phyloP scores from a whole-genome alignment of 2,329 filamentous ascomycete genomes.

The Pseudogymnoascus sp. region DNA sequence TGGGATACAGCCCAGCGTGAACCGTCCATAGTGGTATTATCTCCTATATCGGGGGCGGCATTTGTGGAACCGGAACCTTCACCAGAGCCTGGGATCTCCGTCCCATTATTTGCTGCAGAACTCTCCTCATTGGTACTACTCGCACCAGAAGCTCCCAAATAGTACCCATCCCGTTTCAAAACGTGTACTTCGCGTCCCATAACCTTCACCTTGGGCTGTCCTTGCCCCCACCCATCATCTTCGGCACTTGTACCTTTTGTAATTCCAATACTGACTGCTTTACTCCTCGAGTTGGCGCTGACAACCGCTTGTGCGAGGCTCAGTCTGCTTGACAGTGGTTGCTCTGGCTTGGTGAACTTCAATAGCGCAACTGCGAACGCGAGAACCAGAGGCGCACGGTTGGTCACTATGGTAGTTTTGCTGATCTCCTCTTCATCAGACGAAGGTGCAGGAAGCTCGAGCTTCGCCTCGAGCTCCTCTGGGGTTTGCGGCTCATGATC shows the following conservation, averaged over 20 bases:
- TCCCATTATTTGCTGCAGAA: slow-evolving; percentile 5
- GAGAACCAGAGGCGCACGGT: slow-evolving; percentile 73
- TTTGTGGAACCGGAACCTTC: neutral
- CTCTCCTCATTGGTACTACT: neutral
- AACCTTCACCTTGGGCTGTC: slow-evolving; percentile 65
- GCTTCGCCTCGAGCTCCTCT: slow-evolving; percentile 54
- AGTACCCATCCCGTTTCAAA: slow-evolving; percentile 70
- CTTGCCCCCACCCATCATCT: slow-evolving; percentile 61
- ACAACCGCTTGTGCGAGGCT: slow-evolving; percentile 80
- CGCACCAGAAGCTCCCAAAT: slow-evolving; percentile 34
- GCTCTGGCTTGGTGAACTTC: slow-evolving; percentile 76
- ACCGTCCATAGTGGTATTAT: neutral
- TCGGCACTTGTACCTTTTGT: slow-evolving; percentile 57
- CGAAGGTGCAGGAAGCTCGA: slow-evolving; percentile 49
- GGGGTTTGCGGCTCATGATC: slow-evolving; percentile 31
- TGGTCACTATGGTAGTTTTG: slow-evolving; percentile 57
- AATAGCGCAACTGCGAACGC: slow-evolving; percentile 70
- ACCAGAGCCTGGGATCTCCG: neutral
- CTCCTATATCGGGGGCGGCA: slow-evolving; percentile 10
- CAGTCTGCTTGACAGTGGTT: slow-evolving; percentile 74
- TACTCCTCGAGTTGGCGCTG: slow-evolving; percentile 69
- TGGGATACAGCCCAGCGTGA: slow-evolving; percentile 44
- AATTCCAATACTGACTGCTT: slow-evolving; percentile 68
- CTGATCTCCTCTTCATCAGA: slow-evolving; percentile 53
- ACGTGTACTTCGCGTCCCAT: slow-evolving; percentile 69